These are phyloP conservation scores for Linum lewisii DNA, from an alignment of 345 rosid species.

Conservation along the genomic window DNA sequence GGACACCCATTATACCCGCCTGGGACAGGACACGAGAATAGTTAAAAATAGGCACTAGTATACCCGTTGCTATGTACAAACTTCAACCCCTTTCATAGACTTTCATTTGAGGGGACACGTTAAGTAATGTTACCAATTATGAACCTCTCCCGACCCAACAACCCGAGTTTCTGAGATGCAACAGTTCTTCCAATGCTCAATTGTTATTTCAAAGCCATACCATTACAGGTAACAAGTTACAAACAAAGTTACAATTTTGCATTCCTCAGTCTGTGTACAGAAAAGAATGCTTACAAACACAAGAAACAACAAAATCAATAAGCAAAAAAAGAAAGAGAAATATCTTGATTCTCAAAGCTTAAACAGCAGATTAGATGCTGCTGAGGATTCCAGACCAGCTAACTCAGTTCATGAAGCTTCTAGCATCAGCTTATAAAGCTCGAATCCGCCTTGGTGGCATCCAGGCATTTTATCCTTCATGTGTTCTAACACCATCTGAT, in stretches of 20 bases:
- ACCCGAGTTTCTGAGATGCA: too few species aligned
- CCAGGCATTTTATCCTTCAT: constrained; percentile 81
- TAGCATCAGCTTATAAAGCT: constrained; percentile 63
- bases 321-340: too few species aligned
- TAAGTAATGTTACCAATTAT: too few species aligned
- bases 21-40: too few species aligned
- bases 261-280: not conserved
- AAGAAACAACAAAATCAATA: not conserved
- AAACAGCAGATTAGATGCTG: not conserved
- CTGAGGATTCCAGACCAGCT: not conserved
- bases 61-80: too few species aligned
- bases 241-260: not conserved
- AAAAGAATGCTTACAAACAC: not conserved
- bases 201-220: not conserved
- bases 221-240: not conserved
- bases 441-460: constrained; percentile 86
- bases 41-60: too few species aligned
- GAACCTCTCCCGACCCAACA: too few species aligned
- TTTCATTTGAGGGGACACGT: too few species aligned
- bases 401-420: constrained; percentile 30
- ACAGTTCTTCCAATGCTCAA: too few species aligned
- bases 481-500: constrained; percentile 54
- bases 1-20: too few species aligned
- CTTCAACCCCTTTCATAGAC: too few species aligned
- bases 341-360: not conserved